Percentiles rank a stretch among this genome's conserved stretches.
Evolutionary conservation across 1,284 basidiomycete genomes (phyloP).

Genomic region (Ustilago bromivora): DNA sequence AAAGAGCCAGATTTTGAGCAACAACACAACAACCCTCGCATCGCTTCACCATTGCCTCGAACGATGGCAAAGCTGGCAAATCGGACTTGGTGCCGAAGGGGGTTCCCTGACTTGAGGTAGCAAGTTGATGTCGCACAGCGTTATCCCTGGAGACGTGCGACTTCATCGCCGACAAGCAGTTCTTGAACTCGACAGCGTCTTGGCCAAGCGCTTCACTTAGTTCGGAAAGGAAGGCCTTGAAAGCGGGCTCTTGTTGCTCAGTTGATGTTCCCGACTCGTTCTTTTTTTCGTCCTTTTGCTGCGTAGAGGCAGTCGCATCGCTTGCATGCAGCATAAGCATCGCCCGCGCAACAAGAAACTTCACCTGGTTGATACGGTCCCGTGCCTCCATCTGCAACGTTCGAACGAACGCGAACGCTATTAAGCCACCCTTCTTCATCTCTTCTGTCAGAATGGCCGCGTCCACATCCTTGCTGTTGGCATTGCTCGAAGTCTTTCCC

Average conservation of each 20-base stretch:
- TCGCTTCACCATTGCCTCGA: slow-evolving; percentile 18
- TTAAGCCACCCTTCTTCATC: slow-evolving; percentile 27
- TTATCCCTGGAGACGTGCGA: slow-evolving; percentile 20
- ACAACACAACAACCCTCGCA: slow-evolving; percentile 10
- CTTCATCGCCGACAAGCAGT: slow-evolving; percentile 30
- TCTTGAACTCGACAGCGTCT: slow-evolving; percentile 25
- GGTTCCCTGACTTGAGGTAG: background rate
- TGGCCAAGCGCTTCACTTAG: slow-evolving; percentile 33
- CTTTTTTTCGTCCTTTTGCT: background rate
- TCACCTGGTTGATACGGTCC: slow-evolving; percentile 39
- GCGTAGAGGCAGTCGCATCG: background rate
- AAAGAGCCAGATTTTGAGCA: slow-evolving; percentile 16
- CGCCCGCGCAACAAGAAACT: slow-evolving; percentile 31
- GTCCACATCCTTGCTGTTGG: background rate
- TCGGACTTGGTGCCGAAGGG: background rate
- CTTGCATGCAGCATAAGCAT: slow-evolving; percentile 5
- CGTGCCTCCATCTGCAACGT: slow-evolving; percentile 31
- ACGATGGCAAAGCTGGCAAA: slow-evolving; percentile 9
- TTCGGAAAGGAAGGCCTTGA: slow-evolving; percentile 14
- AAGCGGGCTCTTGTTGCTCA: background rate
- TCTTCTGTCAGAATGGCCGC: slow-evolving; percentile 14
- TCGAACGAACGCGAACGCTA: slow-evolving; percentile 23
- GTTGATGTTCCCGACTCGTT: background rate
- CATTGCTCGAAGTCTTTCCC: background rate
- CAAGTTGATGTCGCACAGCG: background rate